These are phyloP conservation scores for Pilaira anomala DNA, from an alignment of 192 early-diverging fungal species.

Conservation along the genomic window DNA sequence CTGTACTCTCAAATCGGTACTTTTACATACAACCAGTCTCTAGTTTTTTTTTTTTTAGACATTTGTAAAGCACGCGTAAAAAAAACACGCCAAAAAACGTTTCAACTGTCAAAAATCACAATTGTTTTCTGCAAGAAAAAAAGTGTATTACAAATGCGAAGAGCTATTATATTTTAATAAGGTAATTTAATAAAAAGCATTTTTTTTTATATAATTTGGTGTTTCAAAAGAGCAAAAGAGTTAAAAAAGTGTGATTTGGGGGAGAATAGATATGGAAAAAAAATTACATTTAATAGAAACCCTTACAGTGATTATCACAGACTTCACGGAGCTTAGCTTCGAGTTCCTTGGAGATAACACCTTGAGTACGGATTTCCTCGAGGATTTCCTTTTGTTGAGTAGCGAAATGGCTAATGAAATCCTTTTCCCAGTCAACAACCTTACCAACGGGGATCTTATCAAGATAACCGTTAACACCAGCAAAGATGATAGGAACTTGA, in stretches of 20 bases:
- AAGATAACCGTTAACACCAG: constrained; percentile 98
- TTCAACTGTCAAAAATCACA: too few species aligned
- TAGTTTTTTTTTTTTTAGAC: neutral
- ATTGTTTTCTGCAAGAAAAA: too few species aligned
- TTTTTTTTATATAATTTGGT: too few species aligned
- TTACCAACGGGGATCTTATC: constrained; percentile 94
- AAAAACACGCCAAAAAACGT: too few species aligned
- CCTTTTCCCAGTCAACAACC: constrained; percentile 88
- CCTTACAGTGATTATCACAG: constrained; percentile 70
- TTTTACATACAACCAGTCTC: too few species aligned
- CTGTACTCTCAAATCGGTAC: too few species aligned
- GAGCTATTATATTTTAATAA: too few species aligned
- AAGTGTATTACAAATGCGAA: too few species aligned
- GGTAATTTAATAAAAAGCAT: too few species aligned
- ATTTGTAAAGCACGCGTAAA: too few species aligned
- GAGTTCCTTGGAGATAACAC: constrained; percentile 80
- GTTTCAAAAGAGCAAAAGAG: too few species aligned
- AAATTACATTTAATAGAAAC: constrained; percentile 52
- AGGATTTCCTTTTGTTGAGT: constrained; percentile 86
- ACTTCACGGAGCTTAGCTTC: constrained; percentile 92
- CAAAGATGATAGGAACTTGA: constrained; percentile 97
- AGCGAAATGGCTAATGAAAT: constrained; percentile 81
- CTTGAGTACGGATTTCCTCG: constrained; percentile 84
- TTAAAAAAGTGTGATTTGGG: neutral
- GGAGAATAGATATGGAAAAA: neutral